These are phyloP conservation scores for Crithidia expoeki DNA, from an alignment of 208 protist species.

Conservation along the genomic window DNA sequence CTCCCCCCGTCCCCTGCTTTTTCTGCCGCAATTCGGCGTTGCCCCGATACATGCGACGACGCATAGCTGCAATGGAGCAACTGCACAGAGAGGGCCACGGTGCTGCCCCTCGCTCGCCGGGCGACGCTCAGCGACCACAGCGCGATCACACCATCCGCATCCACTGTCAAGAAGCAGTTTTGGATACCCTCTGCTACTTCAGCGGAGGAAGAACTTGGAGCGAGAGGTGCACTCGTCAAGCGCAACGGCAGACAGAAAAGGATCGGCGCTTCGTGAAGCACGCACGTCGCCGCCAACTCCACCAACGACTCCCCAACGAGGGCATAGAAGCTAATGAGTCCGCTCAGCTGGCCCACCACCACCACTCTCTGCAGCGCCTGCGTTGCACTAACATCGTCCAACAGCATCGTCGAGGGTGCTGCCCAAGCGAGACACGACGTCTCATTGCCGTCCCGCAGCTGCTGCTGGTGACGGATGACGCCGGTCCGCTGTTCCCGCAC, in stretches of 20 bases:
- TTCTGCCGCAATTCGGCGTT: neutral
- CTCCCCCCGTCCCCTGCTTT: neutral
- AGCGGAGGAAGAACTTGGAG: neutral
- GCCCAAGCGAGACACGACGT: constrained; percentile 29
- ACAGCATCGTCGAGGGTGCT: constrained; percentile 25
- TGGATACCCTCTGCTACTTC: neutral
- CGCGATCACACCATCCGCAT: constrained; percentile 37
- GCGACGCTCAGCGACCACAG: constrained; percentile 30
- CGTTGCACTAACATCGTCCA: neutral
- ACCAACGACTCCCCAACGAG: constrained; percentile 35
- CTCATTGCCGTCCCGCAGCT: constrained; percentile 39
- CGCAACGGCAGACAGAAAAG: constrained; percentile 33
- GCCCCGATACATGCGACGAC: neutral
- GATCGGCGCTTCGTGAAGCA: constrained; percentile 30
- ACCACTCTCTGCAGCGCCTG: constrained; percentile 18
- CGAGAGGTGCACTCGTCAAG: neutral
- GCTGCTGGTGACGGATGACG: constrained; percentile 47
- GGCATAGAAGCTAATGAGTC: constrained; percentile 33
- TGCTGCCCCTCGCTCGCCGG: too few species aligned
- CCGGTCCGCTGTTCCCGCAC: constrained; percentile 50
- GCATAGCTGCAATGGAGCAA: constrained; percentile 29
- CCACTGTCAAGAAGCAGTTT: constrained; percentile 29
- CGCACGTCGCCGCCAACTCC: constrained; percentile 37
- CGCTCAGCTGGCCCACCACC: constrained; percentile 40
- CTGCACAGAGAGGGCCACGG: constrained; percentile 2